These are phyloP conservation scores for Metarhizium album DNA, from an alignment of 2,329 filamentous ascomycete species.

Conservation along the genomic window DNA sequence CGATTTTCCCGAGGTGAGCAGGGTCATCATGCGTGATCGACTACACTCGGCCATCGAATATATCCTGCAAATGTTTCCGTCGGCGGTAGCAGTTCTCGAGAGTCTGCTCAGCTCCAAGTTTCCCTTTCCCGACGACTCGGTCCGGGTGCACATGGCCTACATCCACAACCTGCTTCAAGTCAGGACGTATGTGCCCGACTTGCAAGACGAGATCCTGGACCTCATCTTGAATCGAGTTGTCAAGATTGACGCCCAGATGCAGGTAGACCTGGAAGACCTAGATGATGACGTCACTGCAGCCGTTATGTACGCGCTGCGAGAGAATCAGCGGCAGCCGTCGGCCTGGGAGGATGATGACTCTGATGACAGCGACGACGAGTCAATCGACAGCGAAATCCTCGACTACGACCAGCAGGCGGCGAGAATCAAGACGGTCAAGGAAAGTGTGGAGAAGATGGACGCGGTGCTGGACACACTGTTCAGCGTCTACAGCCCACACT, in stretches of 20 bases:
- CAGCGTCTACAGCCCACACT: constrained; percentile 64
- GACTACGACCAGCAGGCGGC: constrained; percentile 52
- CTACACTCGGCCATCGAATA: constrained; percentile 68
- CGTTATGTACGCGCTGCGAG: constrained; percentile 44
- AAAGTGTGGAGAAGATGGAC: constrained; percentile 86
- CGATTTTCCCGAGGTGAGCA: constrained; percentile 48
- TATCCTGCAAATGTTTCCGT: constrained; percentile 70
- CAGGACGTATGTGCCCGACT: constrained; percentile 63
- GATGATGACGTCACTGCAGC: constrained; percentile 78
- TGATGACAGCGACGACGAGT: constrained; percentile 58
- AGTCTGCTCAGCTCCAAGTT: constrained; percentile 58
- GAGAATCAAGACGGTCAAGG: constrained; percentile 61
- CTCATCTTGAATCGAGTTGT: constrained; percentile 79
- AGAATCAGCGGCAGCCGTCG: constrained; percentile 13
- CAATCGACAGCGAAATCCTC: constrained; percentile 58
- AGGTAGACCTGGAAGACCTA: constrained; percentile 83
- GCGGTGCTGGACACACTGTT: constrained; percentile 82
- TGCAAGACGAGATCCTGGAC: constrained; percentile 71
- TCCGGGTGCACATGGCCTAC: constrained; percentile 75
- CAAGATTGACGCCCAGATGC: constrained; percentile 91
- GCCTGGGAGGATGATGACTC: constrained; percentile 41
- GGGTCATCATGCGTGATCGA: constrained; percentile 56
- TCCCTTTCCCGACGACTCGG: constrained; percentile 65
- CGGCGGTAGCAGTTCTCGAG: constrained; percentile 60
- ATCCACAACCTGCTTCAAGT: constrained; percentile 74